Conservation (phyloP, 805 yeast genomes). For the Pichia heedii region DNA sequence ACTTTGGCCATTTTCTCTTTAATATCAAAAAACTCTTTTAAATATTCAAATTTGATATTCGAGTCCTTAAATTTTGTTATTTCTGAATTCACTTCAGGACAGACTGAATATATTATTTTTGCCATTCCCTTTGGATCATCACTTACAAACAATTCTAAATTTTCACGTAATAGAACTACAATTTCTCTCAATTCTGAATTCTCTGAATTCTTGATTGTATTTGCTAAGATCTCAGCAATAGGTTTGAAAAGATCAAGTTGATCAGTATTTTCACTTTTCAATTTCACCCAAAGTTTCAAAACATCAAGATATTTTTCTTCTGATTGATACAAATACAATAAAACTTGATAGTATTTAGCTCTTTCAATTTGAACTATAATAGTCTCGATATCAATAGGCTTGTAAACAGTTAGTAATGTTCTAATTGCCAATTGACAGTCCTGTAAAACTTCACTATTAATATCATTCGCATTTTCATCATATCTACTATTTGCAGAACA, state of each 20-base stretch:
- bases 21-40: constrained; percentile 24
- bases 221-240: constrained; percentile 20
- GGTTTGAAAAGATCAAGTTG: constrained; percentile 19
- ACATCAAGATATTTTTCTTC: constrained; percentile 46
- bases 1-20: constrained; percentile 9
- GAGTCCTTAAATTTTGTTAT: constrained; percentile 26
- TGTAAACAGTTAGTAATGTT: constrained; percentile 57
- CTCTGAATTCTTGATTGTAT: constrained; percentile 15
- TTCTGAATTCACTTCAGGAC: constrained; percentile 32
- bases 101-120: constrained; percentile 26
- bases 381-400: constrained; percentile 43
- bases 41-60: constrained; percentile 25
- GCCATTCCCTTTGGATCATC: constrained; percentile 31
- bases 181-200: constrained; percentile 16
- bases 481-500: constrained; percentile 25
- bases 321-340: constrained; percentile 46
- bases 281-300: constrained; percentile 42
- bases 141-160: constrained; percentile 23
- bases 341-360: constrained; percentile 49
- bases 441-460: constrained; percentile 24
- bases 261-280: constrained; percentile 9
- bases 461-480: neutral
- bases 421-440: constrained; percentile 68
- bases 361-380: constrained; percentile 43
- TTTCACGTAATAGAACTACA: constrained; percentile 18